Base-by-base conservation (phyloP, 805 yeast genomes). In the Yarrowia sp. region DNA sequence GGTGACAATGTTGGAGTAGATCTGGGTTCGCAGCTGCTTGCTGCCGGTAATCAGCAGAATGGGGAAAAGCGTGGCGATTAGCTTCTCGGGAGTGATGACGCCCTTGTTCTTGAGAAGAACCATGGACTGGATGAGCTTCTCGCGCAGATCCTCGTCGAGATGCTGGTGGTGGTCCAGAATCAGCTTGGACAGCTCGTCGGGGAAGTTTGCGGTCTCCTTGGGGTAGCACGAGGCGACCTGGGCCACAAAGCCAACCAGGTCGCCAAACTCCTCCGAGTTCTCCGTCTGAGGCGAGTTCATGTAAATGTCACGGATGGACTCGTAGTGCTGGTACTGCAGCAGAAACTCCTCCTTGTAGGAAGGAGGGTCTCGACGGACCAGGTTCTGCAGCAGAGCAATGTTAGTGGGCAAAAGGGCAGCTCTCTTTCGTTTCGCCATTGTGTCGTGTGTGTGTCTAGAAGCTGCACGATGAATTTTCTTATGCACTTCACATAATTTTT, bases 141-240 rank as follows among this genome's bases (percentile, higher is more conserved):
- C 97, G 69, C 96, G 82, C 63, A 94, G 79, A 42, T 87, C 96
- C n/a, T 91, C 87, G 13, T 89, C 81, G 66, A 94, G 80, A 62
- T 85, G 89, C 66, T 87, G 82, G 74, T 93, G 97, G 72, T 90
- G 89, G 64, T 83, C 86, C 7, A 82, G 70, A 35, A 94, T 76
- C 63, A 94, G 76, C 35, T 78, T 78, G 67, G 84, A 84, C 67
- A 94, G 75, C 70, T 93, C 98, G 16, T 82, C 80, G 0, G 99
- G 97, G 70, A 90, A 94, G 38, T 79, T 80, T 4, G 83, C 84
- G 0, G 99, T 93, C 67, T 93, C 96, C 65, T 86, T 84, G 6
- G 97, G 97, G 71, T 85, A 94, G 68, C 97, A 91, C 12, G 83
- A 76, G 71, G 97, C 90, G 53, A 94, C 97, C 47, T 96, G 97